Evolutionary conservation across 1,139 yeast species (phyloP).

Genomic region (Kurtzmaniella natalensis): DNA sequence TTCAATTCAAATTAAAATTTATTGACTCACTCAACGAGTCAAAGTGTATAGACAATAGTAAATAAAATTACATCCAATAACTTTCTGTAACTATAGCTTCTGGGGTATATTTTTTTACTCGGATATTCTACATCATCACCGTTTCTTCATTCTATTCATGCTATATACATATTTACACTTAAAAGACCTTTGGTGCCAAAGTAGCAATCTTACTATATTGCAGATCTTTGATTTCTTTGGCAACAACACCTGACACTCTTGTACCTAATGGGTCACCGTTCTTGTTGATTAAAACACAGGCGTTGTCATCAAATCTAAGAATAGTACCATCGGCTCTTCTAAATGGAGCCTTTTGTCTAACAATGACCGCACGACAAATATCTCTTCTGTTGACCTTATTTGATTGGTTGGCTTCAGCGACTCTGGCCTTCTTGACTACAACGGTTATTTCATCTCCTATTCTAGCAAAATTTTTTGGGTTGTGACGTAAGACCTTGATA

Average conservation of each 20-base stretch:
- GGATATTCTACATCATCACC: too few relatives aligned
- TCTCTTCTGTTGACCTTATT: slow-evolving; percentile 93
- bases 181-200: slow-evolving; percentile 84
- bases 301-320: slow-evolving; percentile 90
- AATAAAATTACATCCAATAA: too few relatives aligned
- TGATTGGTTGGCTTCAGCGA: slow-evolving; percentile 56
- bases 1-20: too few relatives aligned
- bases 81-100: too few relatives aligned
- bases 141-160: neutral
- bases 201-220: slow-evolving; percentile 85
- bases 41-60: too few relatives aligned
- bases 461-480: slow-evolving; percentile 76
- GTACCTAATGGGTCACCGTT: slow-evolving; percentile 94
- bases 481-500: slow-evolving; percentile 88
- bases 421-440: slow-evolving; percentile 89
- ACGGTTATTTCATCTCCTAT: slow-evolving; percentile 93
- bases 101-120: too few relatives aligned
- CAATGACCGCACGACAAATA: slow-evolving; percentile 92
- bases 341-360: slow-evolving; percentile 84
- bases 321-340: slow-evolving; percentile 85
- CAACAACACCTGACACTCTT: slow-evolving; percentile 87
- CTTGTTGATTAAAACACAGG: slow-evolving; percentile 90
- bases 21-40: too few relatives aligned
- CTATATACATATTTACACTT: slow-evolving; percentile 12
- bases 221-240: slow-evolving; percentile 82